Conservation (phyloP, 2,329 filamentous ascomycete species). For the Thelonectria discophora region DNA sequence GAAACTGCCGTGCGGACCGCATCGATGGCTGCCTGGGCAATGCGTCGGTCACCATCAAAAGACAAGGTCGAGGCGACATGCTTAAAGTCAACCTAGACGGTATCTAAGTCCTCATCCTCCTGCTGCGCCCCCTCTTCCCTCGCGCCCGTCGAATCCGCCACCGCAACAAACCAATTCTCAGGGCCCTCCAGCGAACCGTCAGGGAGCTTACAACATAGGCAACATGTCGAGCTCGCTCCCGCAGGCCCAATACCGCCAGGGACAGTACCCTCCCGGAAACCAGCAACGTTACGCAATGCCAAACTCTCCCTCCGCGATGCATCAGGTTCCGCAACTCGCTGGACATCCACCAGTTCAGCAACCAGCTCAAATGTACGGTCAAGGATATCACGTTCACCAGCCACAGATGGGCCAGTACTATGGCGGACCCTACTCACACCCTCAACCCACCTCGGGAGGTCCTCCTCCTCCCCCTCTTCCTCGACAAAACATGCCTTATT, state of each 20-base stretch:
- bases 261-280: constrained; percentile 48
- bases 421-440: constrained; percentile 50
- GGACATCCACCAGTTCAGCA: constrained; percentile 49
- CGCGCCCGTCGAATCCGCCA: too few relatives aligned
- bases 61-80: too few relatives aligned
- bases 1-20: too few relatives aligned
- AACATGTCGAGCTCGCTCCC: constrained; percentile 57
- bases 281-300: constrained; percentile 48
- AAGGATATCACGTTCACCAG: constrained; percentile 59
- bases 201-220: constrained; percentile 57
- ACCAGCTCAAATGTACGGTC: constrained; percentile 51
- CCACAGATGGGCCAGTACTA: constrained; percentile 58
- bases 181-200: constrained; percentile 31
- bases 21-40: too few relatives aligned
- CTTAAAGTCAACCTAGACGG: too few relatives aligned
- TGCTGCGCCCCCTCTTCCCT: too few relatives aligned
- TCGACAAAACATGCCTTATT: constrained; percentile 55
- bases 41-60: too few relatives aligned
- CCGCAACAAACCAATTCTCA: too few relatives aligned
- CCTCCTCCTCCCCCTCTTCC: too few relatives aligned
- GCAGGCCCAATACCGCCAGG: constrained; percentile 50
- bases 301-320: constrained; percentile 51
- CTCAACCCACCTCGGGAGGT: constrained; percentile 48
- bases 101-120: too few relatives aligned
- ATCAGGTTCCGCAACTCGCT: constrained; percentile 53